Evolutionary conservation across 2,329 filamentous ascomycete genomes (phyloP).

Genomic region (Macrophomina tecta): DNA sequence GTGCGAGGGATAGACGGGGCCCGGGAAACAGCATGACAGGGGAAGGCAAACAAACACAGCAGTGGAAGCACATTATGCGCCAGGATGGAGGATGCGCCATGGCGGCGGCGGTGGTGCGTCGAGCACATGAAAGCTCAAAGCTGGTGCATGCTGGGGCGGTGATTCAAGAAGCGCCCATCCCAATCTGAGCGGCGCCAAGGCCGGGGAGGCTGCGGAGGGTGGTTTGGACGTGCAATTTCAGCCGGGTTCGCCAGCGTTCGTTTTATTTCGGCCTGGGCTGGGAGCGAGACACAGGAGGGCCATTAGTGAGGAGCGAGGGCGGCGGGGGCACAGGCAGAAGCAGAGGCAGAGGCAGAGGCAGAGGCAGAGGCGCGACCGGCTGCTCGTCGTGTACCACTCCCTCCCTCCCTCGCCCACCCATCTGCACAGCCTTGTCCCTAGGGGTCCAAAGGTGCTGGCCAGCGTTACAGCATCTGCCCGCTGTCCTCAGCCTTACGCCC

Average conservation of each 20-base stretch:
- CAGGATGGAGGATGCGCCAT: constrained; percentile 2
- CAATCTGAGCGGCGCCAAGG: constrained; percentile 18
- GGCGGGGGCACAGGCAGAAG: too few species aligned
- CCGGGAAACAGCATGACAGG: not conserved
- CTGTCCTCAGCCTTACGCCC: constrained; percentile 15
- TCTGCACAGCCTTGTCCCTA: constrained; percentile 15
- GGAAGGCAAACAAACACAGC: not conserved
- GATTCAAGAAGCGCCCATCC: constrained; percentile 13
- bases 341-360: too few species aligned
- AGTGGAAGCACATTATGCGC: not conserved
- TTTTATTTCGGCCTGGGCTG: not conserved
- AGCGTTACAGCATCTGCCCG: not conserved
- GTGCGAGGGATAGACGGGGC: too few species aligned
- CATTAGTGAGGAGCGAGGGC: not conserved
- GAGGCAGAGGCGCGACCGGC: not conserved
- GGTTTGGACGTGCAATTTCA: not conserved
- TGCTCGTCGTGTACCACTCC: not conserved
- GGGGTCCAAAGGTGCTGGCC: not conserved
- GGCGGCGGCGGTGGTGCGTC: not conserved
- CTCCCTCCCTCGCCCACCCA: not conserved
- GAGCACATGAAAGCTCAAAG: not conserved
- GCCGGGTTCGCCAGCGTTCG: not conserved
- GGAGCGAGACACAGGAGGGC: not conserved
- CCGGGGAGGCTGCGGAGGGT: not conserved
- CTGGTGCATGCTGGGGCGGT: constrained; percentile 6